phyloP scores from a whole-genome alignment of 306 rosid genomes.

The Prunus padus region DNA sequence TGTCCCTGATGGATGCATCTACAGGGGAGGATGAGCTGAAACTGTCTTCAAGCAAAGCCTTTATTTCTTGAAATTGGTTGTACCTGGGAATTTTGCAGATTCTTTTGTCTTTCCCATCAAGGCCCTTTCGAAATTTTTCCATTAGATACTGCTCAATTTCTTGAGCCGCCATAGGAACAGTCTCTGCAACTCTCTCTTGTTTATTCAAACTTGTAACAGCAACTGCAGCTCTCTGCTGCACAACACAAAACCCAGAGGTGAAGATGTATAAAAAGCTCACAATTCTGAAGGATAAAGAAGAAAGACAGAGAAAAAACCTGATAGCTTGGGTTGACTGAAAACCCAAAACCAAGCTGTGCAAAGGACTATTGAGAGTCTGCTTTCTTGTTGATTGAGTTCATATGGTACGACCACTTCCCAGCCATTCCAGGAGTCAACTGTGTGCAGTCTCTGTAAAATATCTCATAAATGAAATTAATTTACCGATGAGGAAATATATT shows the following conservation, averaged over 20 bases:
- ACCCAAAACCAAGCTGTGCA: background rate
- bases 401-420: background rate
- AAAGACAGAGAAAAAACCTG: background rate
- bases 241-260: background rate
- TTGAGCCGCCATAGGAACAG: slow-evolving; percentile 17
- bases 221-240: background rate
- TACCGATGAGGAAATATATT: too few species aligned
- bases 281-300: background rate
- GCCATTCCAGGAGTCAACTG: background rate
- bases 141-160: slow-evolving; percentile 16
- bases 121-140: background rate
- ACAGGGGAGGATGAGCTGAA: background rate
- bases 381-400: background rate
- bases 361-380: background rate
- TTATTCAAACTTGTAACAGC: background rate
- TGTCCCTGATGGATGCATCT: slow-evolving; percentile 12
- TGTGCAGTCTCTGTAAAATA: too few species aligned
- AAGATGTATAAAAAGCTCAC: background rate
- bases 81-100: background rate
- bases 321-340: background rate
- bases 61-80: slow-evolving; percentile 9
- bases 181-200: background rate
- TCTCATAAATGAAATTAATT: too few species aligned
- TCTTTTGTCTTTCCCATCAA: background rate
- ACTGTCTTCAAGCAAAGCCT: background rate